These are phyloP conservation scores for Sordariomycetes sp. DNA, from an alignment of 2,329 filamentous ascomycete genomes.

Conservation along the genomic window DNA sequence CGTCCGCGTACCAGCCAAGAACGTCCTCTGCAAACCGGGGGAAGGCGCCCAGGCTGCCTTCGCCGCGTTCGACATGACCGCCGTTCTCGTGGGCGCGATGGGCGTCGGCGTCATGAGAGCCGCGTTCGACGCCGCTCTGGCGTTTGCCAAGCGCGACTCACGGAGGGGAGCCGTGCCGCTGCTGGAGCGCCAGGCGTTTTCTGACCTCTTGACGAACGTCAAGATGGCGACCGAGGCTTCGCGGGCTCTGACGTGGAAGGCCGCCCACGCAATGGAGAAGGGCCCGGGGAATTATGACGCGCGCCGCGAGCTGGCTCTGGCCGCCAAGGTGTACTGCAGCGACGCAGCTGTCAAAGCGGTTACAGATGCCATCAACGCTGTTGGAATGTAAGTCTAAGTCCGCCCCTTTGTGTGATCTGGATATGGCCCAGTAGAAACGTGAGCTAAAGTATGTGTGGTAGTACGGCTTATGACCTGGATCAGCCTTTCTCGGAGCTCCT, in stretches of 20 bases:
- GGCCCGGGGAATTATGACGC: conserved; percentile 25
- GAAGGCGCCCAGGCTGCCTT: conserved; percentile 30
- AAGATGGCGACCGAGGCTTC: conserved; percentile 40
- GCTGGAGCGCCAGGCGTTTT: conserved; percentile 36
- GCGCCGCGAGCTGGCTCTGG: conserved; percentile 31
- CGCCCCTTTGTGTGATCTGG: too few relatives aligned
- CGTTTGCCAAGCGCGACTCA: conserved; percentile 34
- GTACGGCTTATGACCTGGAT: not conserved
- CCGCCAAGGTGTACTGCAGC: conserved; percentile 39
- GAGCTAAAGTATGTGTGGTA: not conserved
- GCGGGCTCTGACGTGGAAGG: conserved; percentile 41
- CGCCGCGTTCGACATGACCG: conserved; percentile 28
- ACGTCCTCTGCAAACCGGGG: conserved; percentile 33
- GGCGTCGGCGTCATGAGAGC: conserved; percentile 40
- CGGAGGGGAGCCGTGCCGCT: conserved; percentile 32
- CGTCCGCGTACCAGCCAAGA: conserved; percentile 32
- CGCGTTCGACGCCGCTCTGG: conserved; percentile 38
- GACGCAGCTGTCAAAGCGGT: conserved; percentile 36
- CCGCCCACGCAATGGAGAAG: conserved; percentile 29
- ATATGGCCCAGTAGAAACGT: too few relatives aligned
- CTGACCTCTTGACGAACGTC: conserved; percentile 38
- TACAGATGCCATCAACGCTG: conserved; percentile 36
- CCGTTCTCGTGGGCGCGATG: conserved; percentile 43
- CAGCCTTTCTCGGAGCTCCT: not conserved
- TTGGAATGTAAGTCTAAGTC: conserved; percentile 30